phyloP scores from a whole-genome alignment of 352 stramenopile species.

The Phytopythium litorale region DNA sequence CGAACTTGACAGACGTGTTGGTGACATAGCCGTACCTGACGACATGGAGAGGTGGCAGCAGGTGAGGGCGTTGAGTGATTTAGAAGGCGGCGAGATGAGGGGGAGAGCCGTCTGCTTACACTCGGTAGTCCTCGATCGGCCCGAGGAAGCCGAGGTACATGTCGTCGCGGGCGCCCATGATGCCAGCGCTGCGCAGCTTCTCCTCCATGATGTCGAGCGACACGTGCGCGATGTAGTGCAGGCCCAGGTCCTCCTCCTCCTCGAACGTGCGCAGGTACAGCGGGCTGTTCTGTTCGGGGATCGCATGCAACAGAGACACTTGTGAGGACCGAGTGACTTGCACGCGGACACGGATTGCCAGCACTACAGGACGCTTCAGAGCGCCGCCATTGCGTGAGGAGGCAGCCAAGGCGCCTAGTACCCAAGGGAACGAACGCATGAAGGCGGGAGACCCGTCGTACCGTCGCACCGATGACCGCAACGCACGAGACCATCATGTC shows the following conservation, averaged over 20 bases:
- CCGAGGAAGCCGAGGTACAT: conserved; percentile 86
- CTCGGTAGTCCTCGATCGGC: conserved; percentile 82
- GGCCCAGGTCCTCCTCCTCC: conserved; percentile 80
- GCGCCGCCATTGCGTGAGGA: background rate
- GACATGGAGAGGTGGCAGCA: no score
- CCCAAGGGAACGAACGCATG: background rate
- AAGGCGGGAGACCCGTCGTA: conserved; percentile 24
- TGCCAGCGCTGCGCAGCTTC: conserved; percentile 48
- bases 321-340: background rate
- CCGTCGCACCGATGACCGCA: conserved; percentile 71
- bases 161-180: conserved; percentile 64
- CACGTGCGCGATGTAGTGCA: conserved; percentile 87
- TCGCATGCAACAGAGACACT: background rate
- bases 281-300: conserved; percentile 51
- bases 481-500: conserved; percentile 76
- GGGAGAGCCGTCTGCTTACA: conserved; percentile 24
- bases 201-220: conserved; percentile 85
- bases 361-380: background rate
- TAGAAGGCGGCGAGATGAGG: background rate
- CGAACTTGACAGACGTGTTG: conserved; percentile 84
- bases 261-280: conserved; percentile 83
- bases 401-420: background rate
- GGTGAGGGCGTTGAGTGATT: no score
- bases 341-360: background rate
- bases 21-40: conserved; percentile 77